Conservation (phyloP, 2,329 filamentous ascomycete genomes). For the Fusarium zealandicum region DNA sequence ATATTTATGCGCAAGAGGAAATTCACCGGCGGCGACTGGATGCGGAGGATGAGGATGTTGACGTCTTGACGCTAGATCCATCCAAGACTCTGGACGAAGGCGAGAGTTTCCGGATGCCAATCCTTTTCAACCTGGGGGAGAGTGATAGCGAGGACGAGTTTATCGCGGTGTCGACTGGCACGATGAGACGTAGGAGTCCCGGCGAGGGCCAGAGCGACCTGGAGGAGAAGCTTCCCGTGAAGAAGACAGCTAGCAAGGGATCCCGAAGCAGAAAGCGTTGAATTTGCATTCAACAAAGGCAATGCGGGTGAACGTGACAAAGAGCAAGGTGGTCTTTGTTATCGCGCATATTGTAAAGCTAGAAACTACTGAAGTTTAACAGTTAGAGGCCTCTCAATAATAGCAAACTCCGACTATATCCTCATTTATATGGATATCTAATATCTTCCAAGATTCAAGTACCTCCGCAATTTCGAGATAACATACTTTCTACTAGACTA, state of each 20-base stretch:
- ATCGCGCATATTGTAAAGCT: conserved; percentile 12
- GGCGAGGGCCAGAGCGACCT: conserved; percentile 72
- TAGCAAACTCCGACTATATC: too few species aligned
- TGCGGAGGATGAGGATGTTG: conserved; percentile 90
- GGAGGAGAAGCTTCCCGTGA: conserved; percentile 50
- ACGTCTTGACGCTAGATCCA: conserved; percentile 81
- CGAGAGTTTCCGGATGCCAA: conserved; percentile 84
- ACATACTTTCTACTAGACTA: too few species aligned
- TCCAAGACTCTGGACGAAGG: conserved; percentile 67
- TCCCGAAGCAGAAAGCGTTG: conserved; percentile 51
- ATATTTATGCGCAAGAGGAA: conserved; percentile 94
- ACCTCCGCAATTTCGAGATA: too few species aligned
- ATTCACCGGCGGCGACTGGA: conserved; percentile 90
- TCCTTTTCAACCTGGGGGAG: conserved; percentile 89
- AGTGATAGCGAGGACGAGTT: conserved; percentile 96
- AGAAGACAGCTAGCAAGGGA: conserved; percentile 50
- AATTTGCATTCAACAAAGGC: conserved; percentile 9
- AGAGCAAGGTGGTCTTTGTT: conserved; percentile 32
- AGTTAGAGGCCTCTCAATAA: too few species aligned
- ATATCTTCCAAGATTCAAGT: too few species aligned
- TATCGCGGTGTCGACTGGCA: conserved; percentile 73
- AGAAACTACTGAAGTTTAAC: conserved; percentile 20
- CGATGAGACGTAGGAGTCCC: conserved; percentile 85
- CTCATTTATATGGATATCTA: too few species aligned
- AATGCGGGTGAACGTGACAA: conserved; percentile 3